A percentile compares a stretch with the other conserved stretches of the same genome.
These are phyloP conservation scores for Vitis vinifera DNA, from an alignment of 164 flowering plant genomes.

Conservation along the genomic window ASM3070453v1 NC_081816.1:22877001-22877500, in stretches of 20 bases:
- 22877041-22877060: no score
- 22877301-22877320: constrained; percentile 45
- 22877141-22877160: no score
- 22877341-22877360: constrained; percentile 39
- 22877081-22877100: no score
- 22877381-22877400: constrained; percentile 45
- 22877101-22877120: no score
- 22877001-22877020: no score
- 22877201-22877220: no score
- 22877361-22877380: constrained; percentile 57
- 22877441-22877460: constrained; percentile 60
- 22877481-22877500: not conserved
- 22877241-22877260: not conserved
- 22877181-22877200: no score
- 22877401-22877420: constrained; percentile 55
- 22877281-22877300: constrained; percentile 34
- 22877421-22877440: constrained; percentile 54
- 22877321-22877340: constrained; percentile 33
- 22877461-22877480: not conserved
- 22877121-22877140: no score
- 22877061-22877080: no score
- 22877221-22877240: not conserved
- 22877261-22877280: not conserved
- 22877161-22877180: no score
- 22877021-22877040: no score